A percentile compares a stretch with the other conserved stretches of the same genome.
Conservation (phyloP, 2,329 filamentous ascomycete genomes). For the Fusarium sp. region DNA sequence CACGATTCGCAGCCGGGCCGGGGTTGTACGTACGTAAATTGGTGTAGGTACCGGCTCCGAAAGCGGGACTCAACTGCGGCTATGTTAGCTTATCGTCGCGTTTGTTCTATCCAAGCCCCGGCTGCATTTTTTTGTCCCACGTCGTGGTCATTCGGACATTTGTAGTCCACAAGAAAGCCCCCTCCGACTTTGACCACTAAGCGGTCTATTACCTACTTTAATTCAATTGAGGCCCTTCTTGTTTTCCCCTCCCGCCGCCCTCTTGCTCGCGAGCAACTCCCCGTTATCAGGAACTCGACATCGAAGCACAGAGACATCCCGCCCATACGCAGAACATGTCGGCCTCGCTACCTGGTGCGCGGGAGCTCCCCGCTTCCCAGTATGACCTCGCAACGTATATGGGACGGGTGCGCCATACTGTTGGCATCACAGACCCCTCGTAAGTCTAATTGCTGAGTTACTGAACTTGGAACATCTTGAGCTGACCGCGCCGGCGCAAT, state of each 20-base stretch:
- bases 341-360: conserved; percentile 74
- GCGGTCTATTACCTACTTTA: conserved; percentile 24
- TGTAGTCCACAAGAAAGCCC: conserved; percentile 35
- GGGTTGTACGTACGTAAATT: conserved; percentile 36
- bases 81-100: conserved; percentile 52
- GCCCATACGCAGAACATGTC: conserved; percentile 65
- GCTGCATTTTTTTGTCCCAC: conserved; percentile 42
- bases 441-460: conserved; percentile 66
- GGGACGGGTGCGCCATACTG: conserved; percentile 92
- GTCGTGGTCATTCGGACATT: conserved; percentile 36
- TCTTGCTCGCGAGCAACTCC: conserved; percentile 18
- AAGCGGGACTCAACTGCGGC: conserved; percentile 48
- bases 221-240: background rate
- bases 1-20: conserved; percentile 37
- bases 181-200: conserved; percentile 17
- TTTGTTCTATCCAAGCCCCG: conserved; percentile 29
- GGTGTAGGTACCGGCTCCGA: conserved; percentile 47
- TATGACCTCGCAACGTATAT: conserved; percentile 95
- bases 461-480: background rate
- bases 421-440: conserved; percentile 94
- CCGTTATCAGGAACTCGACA: conserved; percentile 25
- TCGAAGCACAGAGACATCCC: conserved; percentile 2
- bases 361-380: conserved; percentile 91
- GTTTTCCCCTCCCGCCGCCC: conserved; percentile 10
- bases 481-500: conserved; percentile 26